Evolutionary conservation across 2,329 filamentous ascomycete genomes (phyloP).

Genomic region (Aschersonia sp.): DNA sequence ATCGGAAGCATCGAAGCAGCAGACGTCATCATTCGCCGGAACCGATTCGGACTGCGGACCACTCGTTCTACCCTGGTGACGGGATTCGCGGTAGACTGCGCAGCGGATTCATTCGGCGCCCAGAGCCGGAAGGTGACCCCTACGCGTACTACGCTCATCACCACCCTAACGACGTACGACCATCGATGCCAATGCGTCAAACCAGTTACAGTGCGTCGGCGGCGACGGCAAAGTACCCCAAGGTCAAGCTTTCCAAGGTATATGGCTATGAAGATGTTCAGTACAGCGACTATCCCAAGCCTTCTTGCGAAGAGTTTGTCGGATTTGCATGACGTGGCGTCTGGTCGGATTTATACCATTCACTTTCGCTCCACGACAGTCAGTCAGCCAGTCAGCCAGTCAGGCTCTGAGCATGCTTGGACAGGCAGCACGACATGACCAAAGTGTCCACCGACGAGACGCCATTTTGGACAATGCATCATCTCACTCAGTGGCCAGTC

Average conservation of each 20-base stretch:
- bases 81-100: slow-evolving; percentile 12
- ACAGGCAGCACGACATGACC: too few species aligned
- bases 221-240: slow-evolving; percentile 10
- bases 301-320: slow-evolving; percentile 11
- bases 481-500: too few species aligned
- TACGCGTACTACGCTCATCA: slow-evolving; percentile 10
- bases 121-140: slow-evolving; percentile 10
- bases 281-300: slow-evolving; percentile 15
- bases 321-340: background rate
- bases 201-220: slow-evolving; percentile 14
- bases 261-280: slow-evolving; percentile 16
- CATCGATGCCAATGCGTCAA: slow-evolving; percentile 16
- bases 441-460: too few species aligned
- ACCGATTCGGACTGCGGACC: slow-evolving; percentile 8
- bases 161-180: slow-evolving; percentile 13
- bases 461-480: too few species aligned
- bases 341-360: background rate
- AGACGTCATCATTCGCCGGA: slow-evolving; percentile 21
- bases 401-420: too few species aligned
- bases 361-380: background rate
- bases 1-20: slow-evolving; percentile 20
- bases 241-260: slow-evolving; percentile 19
- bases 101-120: slow-evolving; percentile 13
- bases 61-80: slow-evolving; percentile 16
- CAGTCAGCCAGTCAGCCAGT: too few species aligned